Evolutionary conservation across 2,329 filamentous ascomycete genomes (phyloP), one percentile per base, ranked within the genome.

Genomic region (Monosporascus sp.): DNA sequence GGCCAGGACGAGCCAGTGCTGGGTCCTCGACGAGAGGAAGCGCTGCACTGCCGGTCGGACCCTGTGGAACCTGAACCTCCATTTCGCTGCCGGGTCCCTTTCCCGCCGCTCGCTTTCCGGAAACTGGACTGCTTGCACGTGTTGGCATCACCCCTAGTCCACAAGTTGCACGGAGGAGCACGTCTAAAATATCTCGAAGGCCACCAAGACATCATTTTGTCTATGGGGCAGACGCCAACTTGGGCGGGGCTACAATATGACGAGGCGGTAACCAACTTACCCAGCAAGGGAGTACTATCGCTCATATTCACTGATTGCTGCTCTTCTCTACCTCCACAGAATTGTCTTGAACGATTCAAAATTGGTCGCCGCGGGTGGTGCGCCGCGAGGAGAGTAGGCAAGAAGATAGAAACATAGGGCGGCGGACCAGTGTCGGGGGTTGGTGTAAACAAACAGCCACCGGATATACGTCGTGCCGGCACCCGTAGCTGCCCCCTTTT

Each of bases 1-100:
- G 3, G 60, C 64, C 57, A 79, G 65, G 56, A 78, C 61, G 47
- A 73, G 47, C 62, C 72, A 77, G 60, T 79, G 76, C 62, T 77
- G 78, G 42, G 63, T 57, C 41, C 68, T 67, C 17, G 72, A 74
- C 31, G 62, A 60, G 53, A 72, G 61, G 48, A 67, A 58, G 36
- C 54, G 57, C 27, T 54, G 54, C 27, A 57, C 55, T 11, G 56
- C 51, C 7, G 31, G 42, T 7, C 59, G 62, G 14, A 50, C 53
- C 39, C 46, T 54, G 31, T 39, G 49, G 41, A 52, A 54, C 37
- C 46, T 25, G 31, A 39, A 41, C 48, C 20, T 52, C 58, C 53
- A 59, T 17, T 24, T 34, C 8, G 50, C 52, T 42, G 17, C 49
- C 17, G 42, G 38, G 6, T 53, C 24, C 1, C 48, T 48, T 25